Percentiles rank a stretch among this genome's conserved stretches.
phyloP scores from a whole-genome alignment of 305 asterid species.

The Plantago coronopus region DNA sequence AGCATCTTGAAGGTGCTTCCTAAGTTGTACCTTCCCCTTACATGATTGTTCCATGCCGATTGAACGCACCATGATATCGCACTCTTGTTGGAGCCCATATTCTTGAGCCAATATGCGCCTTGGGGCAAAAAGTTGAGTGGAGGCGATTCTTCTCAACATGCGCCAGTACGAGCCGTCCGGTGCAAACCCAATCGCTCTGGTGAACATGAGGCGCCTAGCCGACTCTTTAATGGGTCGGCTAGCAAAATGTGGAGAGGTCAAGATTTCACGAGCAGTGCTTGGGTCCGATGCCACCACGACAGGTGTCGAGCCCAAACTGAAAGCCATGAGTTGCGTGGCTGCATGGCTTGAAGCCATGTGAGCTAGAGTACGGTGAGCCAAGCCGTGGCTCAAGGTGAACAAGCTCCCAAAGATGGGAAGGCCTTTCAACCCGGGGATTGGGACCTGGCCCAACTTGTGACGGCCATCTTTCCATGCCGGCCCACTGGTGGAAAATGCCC shows the following conservation, averaged over 20 bases:
- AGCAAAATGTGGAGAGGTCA: conserved; percentile 53
- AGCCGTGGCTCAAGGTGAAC: conserved; percentile 52
- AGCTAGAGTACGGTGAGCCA: conserved; percentile 57
- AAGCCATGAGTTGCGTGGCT: conserved; percentile 50
- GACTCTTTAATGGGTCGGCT: conserved; percentile 62
- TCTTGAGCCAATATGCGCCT: conserved; percentile 44
- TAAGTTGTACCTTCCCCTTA: conserved; percentile 36
- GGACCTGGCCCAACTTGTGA: conserved; percentile 29
- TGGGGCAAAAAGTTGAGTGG: conserved; percentile 52
- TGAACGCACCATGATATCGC: conserved; percentile 37
- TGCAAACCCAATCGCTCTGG: conserved; percentile 69
- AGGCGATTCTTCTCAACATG: conserved; percentile 44
- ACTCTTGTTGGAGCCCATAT: conserved; percentile 38
- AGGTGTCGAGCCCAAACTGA: conserved; percentile 61
- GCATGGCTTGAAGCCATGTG: conserved; percentile 35
- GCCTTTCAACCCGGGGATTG: conserved; percentile 54
- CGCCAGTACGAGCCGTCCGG: conserved; percentile 62
- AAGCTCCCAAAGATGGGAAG: conserved; percentile 62
- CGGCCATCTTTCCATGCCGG: conserved; percentile 52
- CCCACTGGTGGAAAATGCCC: conserved; percentile 48
- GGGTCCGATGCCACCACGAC: conserved; percentile 46
- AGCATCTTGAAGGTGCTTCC: conserved; percentile 45
- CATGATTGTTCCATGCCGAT: conserved; percentile 37
- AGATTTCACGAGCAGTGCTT: conserved; percentile 45
- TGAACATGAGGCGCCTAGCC: conserved; percentile 60